These are phyloP conservation scores for Paramecium caudatum DNA, from an alignment of 73 alveolate genomes.

Conservation along the genomic window DNA sequence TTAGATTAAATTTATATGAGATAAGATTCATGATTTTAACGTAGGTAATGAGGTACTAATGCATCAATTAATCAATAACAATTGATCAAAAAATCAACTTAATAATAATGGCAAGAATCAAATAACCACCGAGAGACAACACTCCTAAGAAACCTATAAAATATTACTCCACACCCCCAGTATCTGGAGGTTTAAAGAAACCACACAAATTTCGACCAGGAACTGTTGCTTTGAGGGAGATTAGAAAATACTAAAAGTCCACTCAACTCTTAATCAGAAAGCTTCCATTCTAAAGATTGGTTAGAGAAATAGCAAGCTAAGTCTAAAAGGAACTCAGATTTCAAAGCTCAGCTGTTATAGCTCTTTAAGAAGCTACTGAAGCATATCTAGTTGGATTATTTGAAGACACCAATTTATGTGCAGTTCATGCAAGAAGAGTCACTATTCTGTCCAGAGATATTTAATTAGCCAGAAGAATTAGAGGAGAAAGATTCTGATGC, in stretches of 20 bases:
- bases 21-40: too few relatives aligned
- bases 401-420: conserved; percentile 96
- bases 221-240: conserved; percentile 93
- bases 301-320: conserved; percentile 93
- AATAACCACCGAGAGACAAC: too few relatives aligned
- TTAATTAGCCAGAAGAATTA: conserved; percentile 94
- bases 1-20: too few relatives aligned
- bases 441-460: conserved; percentile 95
- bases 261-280: conserved; percentile 92
- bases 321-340: conserved; percentile 94
- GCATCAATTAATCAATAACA: too few relatives aligned
- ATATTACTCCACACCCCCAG: too few relatives aligned
- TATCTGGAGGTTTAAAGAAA: conserved; percentile 85
- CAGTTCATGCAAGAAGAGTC: conserved; percentile 96
- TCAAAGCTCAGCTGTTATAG: conserved; percentile 93
- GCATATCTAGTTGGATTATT: conserved; percentile 92
- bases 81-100: too few relatives aligned
- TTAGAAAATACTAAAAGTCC: conserved; percentile 89
- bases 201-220: conserved; percentile 96
- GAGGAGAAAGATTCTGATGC: conserved; percentile 92
- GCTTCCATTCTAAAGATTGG: conserved; percentile 96
- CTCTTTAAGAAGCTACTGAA: conserved; percentile 96
- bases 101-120: too few relatives aligned
- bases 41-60: too few relatives aligned
- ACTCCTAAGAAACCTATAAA: too few relatives aligned